Percentiles rank a stretch among this genome's conserved stretches.
phyloP scores from a whole-genome alignment of 2,329 filamentous ascomycete genomes.

The Parafenestella ontariensis region DNA sequence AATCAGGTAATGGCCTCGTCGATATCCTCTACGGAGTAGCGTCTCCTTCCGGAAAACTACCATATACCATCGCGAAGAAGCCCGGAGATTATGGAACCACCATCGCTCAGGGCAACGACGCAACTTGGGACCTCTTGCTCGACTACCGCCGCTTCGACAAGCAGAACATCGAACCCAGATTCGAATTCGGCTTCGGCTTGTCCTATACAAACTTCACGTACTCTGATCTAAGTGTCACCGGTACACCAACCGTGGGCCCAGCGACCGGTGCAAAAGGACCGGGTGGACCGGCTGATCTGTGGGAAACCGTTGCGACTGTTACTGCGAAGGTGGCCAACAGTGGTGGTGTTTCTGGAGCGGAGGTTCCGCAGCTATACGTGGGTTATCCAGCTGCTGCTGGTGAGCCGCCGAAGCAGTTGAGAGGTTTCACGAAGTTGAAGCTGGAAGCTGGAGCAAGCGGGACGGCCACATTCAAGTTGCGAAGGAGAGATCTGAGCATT shows the following conservation, averaged over 20 bases:
- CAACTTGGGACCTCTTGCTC: conserved; percentile 53
- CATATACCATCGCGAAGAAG: conserved; percentile 55
- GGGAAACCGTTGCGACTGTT: conserved; percentile 44
- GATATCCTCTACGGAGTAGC: conserved; percentile 56
- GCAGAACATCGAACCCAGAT: conserved; percentile 50
- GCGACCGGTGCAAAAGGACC: conserved; percentile 33
- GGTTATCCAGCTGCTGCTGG: conserved; percentile 40
- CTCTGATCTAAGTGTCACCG: conserved; percentile 37
- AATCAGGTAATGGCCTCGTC: conserved; percentile 55
- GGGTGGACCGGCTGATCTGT: conserved; percentile 42
- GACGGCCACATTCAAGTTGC: conserved; percentile 43
- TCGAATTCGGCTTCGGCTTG: conserved; percentile 56
- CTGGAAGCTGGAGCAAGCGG: conserved; percentile 37
- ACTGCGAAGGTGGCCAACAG: conserved; percentile 46
- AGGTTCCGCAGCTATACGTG: conserved; percentile 50
- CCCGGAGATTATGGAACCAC: conserved; percentile 41
- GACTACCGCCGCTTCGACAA: conserved; percentile 56
- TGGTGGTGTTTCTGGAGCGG: conserved; percentile 44
- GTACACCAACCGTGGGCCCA: conserved; percentile 30
- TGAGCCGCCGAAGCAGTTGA: conserved; percentile 44
- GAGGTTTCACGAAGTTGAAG: conserved; percentile 47
- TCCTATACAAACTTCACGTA: conserved; percentile 54
- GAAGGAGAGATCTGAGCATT: conserved; percentile 47
- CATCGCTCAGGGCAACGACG: conserved; percentile 24
- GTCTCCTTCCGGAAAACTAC: conserved; percentile 62